phyloP scores from a whole-genome alignment of 2,329 filamentous ascomycete species.

The Lachnellula hyalina region DNA sequence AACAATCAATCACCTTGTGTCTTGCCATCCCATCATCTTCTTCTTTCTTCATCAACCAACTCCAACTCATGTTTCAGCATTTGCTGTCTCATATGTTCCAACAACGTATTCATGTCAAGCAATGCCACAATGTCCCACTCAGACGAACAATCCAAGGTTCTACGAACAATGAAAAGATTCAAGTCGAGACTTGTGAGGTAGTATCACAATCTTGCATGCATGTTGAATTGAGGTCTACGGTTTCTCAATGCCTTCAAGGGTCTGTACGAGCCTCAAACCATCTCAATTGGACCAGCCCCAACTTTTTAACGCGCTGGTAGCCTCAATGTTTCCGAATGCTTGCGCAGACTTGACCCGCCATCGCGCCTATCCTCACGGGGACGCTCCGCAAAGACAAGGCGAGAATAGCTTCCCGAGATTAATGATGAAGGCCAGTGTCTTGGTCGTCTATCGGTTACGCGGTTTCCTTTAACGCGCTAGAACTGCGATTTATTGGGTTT shows the following conservation, averaged over 20 bases:
- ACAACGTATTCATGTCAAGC: neutral
- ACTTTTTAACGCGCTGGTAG: conserved; percentile 13
- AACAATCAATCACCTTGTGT: neutral
- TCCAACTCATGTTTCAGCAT: neutral
- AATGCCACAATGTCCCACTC: neutral
- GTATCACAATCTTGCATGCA: neutral
- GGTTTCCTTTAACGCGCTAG: conserved; percentile 23
- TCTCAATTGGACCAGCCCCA: conserved; percentile 8
- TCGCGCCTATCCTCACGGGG: conserved; percentile 19
- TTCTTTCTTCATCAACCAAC: neutral
- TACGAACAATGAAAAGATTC: conserved; percentile 1
- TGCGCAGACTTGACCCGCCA: conserved; percentile 14
- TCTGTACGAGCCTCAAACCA: neutral
- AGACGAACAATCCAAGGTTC: neutral
- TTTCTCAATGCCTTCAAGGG: conserved; percentile 12
- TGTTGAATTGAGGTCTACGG: conserved; percentile 2
- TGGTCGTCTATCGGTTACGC: conserved; percentile 18
- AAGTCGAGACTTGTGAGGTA: conserved; percentile 3
- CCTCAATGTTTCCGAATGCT: conserved; percentile 16
- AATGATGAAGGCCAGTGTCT: conserved; percentile 11
- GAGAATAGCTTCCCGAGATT: conserved; percentile 19
- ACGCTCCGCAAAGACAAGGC: conserved; percentile 10
- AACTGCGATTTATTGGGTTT: conserved; percentile 14
- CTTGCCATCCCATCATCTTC: neutral
- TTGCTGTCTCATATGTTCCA: neutral